Percentiles rank a stretch among this genome's conserved stretches.
Conservation (phyloP, 148 eudicot genomes). For the Spergularia bocconei region DNA sequence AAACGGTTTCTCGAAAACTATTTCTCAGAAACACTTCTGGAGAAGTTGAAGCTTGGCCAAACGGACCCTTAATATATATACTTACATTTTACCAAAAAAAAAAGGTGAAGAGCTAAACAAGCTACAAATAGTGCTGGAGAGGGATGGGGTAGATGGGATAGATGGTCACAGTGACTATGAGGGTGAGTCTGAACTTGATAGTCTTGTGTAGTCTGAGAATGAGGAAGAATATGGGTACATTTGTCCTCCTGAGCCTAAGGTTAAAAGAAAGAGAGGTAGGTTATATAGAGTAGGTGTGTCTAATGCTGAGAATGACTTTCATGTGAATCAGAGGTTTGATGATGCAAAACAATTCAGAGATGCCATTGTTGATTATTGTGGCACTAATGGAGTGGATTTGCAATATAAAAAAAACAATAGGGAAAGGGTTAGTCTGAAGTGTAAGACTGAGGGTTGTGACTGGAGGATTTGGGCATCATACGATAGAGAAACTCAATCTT, state of each 20-base stretch:
- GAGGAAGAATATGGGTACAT: neutral
- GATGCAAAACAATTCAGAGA: neutral
- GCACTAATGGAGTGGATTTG: neutral
- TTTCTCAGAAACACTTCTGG: too few species aligned
- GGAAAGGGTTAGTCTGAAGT: neutral
- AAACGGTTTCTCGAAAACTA: too few species aligned
- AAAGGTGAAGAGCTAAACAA: neutral
- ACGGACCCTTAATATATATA: neutral
- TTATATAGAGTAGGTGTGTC: neutral
- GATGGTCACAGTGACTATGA: neutral
- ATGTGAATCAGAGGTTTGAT: neutral
- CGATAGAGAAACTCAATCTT: neutral
- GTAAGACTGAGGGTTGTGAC: neutral
- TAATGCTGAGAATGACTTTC: neutral
- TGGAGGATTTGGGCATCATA: slow-evolving; percentile 7
- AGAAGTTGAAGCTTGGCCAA: too few species aligned
- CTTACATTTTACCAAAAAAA: neutral
- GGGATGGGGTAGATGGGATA: neutral
- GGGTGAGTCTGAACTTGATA: neutral
- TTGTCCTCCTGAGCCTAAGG: neutral
- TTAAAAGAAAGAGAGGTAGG: neutral
- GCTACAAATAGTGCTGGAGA: neutral
- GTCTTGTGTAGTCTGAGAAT: neutral
- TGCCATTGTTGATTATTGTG: neutral
- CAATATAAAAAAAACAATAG: neutral